phyloP scores from a whole-genome alignment of 2,329 filamentous ascomycete species.

The Apiospora saccharicola region DNA sequence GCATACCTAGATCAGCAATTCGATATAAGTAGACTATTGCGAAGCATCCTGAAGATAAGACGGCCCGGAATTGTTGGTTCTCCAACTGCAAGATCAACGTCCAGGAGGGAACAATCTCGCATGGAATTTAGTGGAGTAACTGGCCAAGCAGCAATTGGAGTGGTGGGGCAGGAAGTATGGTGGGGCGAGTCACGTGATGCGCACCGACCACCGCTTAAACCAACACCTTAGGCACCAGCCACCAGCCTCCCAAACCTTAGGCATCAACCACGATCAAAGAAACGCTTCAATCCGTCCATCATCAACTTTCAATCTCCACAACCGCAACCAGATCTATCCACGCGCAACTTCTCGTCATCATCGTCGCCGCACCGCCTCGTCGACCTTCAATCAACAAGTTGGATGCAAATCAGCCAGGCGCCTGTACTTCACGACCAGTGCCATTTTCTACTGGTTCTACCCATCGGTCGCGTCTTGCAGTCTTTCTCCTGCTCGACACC shows the following conservation, averaged over 20 bases:
- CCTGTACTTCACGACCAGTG: slow-evolving; percentile 16
- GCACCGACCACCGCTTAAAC: neutral
- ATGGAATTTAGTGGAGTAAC: too few relatives aligned
- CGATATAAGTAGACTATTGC: too few relatives aligned
- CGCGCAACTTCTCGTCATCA: neutral
- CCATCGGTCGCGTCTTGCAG: slow-evolving; percentile 7
- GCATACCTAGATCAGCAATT: too few relatives aligned
- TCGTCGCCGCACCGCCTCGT: neutral
- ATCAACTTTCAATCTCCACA: neutral
- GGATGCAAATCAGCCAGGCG: neutral
- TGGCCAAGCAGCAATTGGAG: too few relatives aligned
- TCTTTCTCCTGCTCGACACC: neutral
- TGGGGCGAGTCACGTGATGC: neutral
- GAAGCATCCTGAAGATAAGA: neutral
- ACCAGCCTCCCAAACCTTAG: too few relatives aligned
- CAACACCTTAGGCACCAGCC: neutral
- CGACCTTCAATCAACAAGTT: neutral
- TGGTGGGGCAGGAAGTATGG: too few relatives aligned
- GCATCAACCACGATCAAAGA: neutral
- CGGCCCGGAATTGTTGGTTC: too few relatives aligned
- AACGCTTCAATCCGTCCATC: neutral
- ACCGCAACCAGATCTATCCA: neutral
- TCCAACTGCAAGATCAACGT: too few relatives aligned
- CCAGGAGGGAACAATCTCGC: too few relatives aligned
- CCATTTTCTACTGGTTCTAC: slow-evolving; percentile 9